These are phyloP conservation scores for Botrytis hyacinthi DNA, from an alignment of 2,329 filamentous ascomycete species.

Conservation along the genomic window DNA sequence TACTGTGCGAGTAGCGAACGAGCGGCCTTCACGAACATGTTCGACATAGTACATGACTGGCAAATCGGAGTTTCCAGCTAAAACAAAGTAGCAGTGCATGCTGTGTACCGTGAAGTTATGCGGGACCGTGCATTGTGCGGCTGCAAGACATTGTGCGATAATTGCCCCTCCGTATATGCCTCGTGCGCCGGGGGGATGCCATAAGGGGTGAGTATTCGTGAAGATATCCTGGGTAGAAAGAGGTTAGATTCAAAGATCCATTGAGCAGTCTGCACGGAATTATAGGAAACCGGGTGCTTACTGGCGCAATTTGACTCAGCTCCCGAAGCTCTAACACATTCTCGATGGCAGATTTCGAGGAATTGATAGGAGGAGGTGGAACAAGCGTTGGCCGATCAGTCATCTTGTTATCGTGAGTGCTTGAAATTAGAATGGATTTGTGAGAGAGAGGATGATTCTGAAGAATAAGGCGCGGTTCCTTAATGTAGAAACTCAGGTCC, in stretches of 20 bases:
- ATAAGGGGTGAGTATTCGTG: conserved; percentile 87
- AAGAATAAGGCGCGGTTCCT: background rate
- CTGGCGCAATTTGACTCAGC: conserved; percentile 70
- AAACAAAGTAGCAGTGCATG: conserved; percentile 99
- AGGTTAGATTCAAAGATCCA: background rate
- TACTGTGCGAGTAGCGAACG: conserved; percentile 91
- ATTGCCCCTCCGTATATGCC: conserved; percentile 93
- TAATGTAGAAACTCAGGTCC: background rate
- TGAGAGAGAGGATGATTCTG: background rate
- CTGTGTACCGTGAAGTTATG: conserved; percentile 80
- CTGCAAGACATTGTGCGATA: conserved; percentile 86
- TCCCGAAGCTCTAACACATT: conserved; percentile 85
- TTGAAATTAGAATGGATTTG: background rate
- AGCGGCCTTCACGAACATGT: conserved; percentile 83
- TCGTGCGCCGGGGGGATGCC: conserved; percentile 87
- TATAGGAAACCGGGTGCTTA: conserved; percentile 42
- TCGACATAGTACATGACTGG: conserved; percentile 96
- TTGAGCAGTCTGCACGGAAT: conserved; percentile 18
- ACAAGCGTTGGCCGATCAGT: conserved; percentile 59
- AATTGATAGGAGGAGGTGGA: conserved; percentile 69
- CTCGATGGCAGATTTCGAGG: conserved; percentile 76
- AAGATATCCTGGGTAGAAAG: conserved; percentile 68
- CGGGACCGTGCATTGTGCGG: conserved; percentile 84
- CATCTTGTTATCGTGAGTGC: conserved; percentile 28
- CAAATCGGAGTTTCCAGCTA: conserved; percentile 79